Conservation (phyloP, 441 rosid species). For the Melastoma candidum region DNA sequence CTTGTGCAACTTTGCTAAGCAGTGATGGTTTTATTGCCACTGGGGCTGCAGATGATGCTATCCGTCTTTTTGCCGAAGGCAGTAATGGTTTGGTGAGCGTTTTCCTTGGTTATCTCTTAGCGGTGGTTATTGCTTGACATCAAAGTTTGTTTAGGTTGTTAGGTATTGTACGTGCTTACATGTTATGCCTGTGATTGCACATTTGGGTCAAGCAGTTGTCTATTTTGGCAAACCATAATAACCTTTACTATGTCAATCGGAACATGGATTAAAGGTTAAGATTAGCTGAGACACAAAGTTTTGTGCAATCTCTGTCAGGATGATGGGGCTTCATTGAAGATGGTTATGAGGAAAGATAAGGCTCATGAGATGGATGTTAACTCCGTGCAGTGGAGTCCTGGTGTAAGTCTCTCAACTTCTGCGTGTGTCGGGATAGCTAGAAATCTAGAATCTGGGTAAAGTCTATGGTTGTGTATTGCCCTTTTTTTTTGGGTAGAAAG, state of each 20-base stretch:
- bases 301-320: conserved; percentile 29
- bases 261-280: too few species aligned
- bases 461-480: neutral
- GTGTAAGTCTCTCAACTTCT: conserved; percentile 40
- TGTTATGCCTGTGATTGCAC: too few species aligned
- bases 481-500: too few species aligned
- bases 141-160: conserved; percentile 2
- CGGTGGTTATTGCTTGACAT: conserved; percentile 4
- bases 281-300: neutral
- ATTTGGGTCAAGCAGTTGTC: too few species aligned
- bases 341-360: conserved; percentile 66
- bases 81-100: conserved; percentile 42
- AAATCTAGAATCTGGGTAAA: too few species aligned
- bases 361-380: conserved; percentile 91
- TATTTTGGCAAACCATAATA: too few species aligned
- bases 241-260: too few species aligned
- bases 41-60: conserved; percentile 95
- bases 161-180: too few species aligned
- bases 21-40: conserved; percentile 86
- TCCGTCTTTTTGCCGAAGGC: conserved; percentile 55
- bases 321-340: conserved; percentile 54
- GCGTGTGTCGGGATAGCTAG: neutral
- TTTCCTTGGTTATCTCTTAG: conserved; percentile 4
- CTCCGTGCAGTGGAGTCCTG: conserved; percentile 68
- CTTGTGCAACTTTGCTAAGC: conserved; percentile 14